phyloP scores from a whole-genome alignment of 1,284 basidiomycete genomes.

The Apiotrichum veenhuisii region DNA sequence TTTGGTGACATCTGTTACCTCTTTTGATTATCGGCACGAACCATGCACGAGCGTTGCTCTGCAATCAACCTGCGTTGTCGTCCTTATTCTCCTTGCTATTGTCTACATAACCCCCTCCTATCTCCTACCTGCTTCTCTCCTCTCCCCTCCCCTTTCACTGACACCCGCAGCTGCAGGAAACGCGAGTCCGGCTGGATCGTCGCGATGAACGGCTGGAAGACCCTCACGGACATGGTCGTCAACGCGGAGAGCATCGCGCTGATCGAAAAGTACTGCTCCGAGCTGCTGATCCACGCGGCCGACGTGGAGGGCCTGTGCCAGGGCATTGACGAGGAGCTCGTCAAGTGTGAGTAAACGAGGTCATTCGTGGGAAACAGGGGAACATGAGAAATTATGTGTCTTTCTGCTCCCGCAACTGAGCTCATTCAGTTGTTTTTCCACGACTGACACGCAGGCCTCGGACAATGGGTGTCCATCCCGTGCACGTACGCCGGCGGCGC shows the following conservation, averaged over 20 bases:
- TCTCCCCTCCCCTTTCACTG: background rate
- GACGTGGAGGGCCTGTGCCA: conserved; percentile 97
- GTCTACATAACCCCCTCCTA: too few species aligned
- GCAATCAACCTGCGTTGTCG: too few species aligned
- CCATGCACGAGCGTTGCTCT: too few species aligned
- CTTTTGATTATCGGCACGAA: too few species aligned
- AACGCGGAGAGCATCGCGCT: conserved; percentile 49
- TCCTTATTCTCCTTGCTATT: background rate
- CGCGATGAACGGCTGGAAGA: conserved; percentile 99
- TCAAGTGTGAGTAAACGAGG: conserved; percentile 70
- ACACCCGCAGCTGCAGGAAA: conserved; percentile 67
- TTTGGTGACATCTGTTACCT: too few species aligned
- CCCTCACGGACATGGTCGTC: conserved; percentile 90
- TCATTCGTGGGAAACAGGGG: too few species aligned
- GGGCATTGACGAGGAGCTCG: conserved; percentile 90
- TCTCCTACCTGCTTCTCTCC: too few species aligned
- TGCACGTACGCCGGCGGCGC: conserved; percentile 98
- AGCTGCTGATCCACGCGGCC: conserved; percentile 94
- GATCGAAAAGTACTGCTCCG: conserved; percentile 58
- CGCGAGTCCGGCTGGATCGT: conserved; percentile 79
- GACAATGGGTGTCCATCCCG: conserved; percentile 85
- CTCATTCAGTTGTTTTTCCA: too few species aligned
- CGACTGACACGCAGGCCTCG: conserved; percentile 60
- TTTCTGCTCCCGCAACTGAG: background rate
- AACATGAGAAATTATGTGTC: too few species aligned